A percentile compares a stretch with the other conserved stretches of the same genome.
Evolutionary conservation across 306 rosid species (phyloP).

Genomic region (Vigna trinervia): DNA sequence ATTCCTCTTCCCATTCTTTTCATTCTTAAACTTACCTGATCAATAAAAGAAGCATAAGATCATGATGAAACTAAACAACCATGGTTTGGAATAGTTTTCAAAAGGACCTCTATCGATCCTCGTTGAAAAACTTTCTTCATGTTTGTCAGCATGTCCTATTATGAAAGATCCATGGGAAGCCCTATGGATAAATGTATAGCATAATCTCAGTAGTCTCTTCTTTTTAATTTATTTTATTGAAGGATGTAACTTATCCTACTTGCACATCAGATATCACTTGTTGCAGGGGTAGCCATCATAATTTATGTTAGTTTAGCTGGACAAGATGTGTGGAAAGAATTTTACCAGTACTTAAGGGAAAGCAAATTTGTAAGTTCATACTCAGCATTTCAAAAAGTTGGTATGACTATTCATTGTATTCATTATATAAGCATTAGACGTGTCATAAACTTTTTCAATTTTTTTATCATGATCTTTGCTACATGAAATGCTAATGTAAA

Average conservation of each 20-base stretch:
- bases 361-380: slow-evolving; percentile 88
- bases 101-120: not conserved
- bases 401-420: not conserved
- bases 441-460: slow-evolving; percentile 17
- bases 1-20: slow-evolving; percentile 1
- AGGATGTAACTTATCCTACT: slow-evolving; percentile 47
- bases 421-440: slow-evolving; percentile 8
- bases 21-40: slow-evolving; percentile 1
- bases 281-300: slow-evolving; percentile 71
- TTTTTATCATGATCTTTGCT: slow-evolving; percentile 22
- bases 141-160: not conserved
- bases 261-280: slow-evolving; percentile 69
- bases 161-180: not conserved
- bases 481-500: slow-evolving; percentile 8
- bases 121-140: not conserved
- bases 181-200: slow-evolving; percentile 1
- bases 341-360: slow-evolving; percentile 76
- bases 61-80: not conserved
- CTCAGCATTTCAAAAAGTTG: not conserved
- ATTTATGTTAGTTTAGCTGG: slow-evolving; percentile 71
- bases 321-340: slow-evolving; percentile 74
- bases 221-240: slow-evolving; percentile 1
- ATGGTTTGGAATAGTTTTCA: not conserved
- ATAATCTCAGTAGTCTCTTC: slow-evolving; percentile 20
- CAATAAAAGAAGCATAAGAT: not conserved